These are phyloP conservation scores for Quercus phellos DNA, from an alignment of 331 rosid species.

Conservation along the genomic window DNA sequence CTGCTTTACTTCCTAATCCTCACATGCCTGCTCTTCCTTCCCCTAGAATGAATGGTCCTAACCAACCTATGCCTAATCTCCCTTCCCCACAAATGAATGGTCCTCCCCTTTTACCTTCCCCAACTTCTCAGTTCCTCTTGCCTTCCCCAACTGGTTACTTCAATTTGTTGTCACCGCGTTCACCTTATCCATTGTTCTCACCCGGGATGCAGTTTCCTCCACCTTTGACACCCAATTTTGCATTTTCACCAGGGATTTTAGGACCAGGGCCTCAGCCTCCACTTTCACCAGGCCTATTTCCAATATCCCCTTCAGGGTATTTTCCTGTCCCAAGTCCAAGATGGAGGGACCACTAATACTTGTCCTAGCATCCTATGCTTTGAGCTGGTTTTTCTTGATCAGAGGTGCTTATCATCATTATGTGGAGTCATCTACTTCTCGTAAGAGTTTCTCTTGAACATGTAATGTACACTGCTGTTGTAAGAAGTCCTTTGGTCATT, in stretches of 20 bases:
- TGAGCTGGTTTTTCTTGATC: conserved; percentile 25
- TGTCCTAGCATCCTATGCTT: conserved; percentile 1
- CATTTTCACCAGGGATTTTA: conserved; percentile 79
- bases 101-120: conserved; percentile 74
- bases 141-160: conserved; percentile 76
- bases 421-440: conserved; percentile 18
- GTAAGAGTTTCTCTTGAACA: conserved; percentile 31
- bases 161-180: conserved; percentile 69
- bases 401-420: conserved; percentile 19
- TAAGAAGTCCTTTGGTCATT: conserved; percentile 26
- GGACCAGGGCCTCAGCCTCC: conserved; percentile 98
- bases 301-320: conserved; percentile 74
- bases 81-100: conserved; percentile 51
- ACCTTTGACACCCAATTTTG: conserved; percentile 72
- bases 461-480: conserved; percentile 42
- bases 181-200: conserved; percentile 71
- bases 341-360: conserved; percentile 70
- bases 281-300: conserved; percentile 82
- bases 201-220: conserved; percentile 85
- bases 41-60: conserved; percentile 56
- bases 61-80: conserved; percentile 30
- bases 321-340: conserved; percentile 79
- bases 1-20: conserved; percentile 72
- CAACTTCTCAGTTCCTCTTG: conserved; percentile 81
- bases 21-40: conserved; percentile 44